A percentile compares a stretch with the other conserved stretches of the same genome.
These are phyloP conservation scores for Monosporascus sp. DNA, from an alignment of 2,329 filamentous ascomycete genomes.

Conservation along the genomic window DNA sequence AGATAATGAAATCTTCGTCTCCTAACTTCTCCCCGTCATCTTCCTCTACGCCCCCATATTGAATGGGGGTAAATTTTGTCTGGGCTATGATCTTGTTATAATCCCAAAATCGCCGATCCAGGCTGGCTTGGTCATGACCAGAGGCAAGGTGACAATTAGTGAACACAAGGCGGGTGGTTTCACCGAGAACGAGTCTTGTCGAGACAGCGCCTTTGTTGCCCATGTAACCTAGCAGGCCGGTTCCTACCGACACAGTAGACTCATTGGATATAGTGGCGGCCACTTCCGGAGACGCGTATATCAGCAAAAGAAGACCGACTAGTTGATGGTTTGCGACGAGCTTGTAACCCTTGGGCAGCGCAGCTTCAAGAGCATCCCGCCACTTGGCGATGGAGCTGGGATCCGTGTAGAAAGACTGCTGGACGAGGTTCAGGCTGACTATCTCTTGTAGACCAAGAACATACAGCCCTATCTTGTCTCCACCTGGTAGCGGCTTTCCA, in stretches of 20 bases:
- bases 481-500: slow-evolving; percentile 42
- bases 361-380: slow-evolving; percentile 69
- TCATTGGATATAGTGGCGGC: slow-evolving; percentile 71
- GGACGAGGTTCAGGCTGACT: slow-evolving; percentile 74
- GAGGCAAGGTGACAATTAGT: slow-evolving; percentile 89
- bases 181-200: slow-evolving; percentile 76
- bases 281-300: slow-evolving; percentile 78
- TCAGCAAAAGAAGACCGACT: slow-evolving; percentile 74
- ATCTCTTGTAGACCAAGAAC: slow-evolving; percentile 89
- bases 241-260: slow-evolving; percentile 78
- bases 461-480: slow-evolving; percentile 78
- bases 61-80: slow-evolving; percentile 72
- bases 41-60: slow-evolving; percentile 56
- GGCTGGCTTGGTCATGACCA: slow-evolving; percentile 67
- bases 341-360: slow-evolving; percentile 71
- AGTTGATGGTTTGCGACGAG: slow-evolving; percentile 78
- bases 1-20: slow-evolving; percentile 90
- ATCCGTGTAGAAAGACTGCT: slow-evolving; percentile 75
- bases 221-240: slow-evolving; percentile 85
- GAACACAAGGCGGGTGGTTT: slow-evolving; percentile 84
- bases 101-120: slow-evolving; percentile 90
- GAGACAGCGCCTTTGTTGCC: slow-evolving; percentile 93
- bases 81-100: slow-evolving; percentile 70
- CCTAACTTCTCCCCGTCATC: slow-evolving; percentile 69
- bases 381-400: slow-evolving; percentile 67